Conservation (phyloP, 495 filamentous ascomycete species). For the Lasiosphaeria ovina region DNA sequence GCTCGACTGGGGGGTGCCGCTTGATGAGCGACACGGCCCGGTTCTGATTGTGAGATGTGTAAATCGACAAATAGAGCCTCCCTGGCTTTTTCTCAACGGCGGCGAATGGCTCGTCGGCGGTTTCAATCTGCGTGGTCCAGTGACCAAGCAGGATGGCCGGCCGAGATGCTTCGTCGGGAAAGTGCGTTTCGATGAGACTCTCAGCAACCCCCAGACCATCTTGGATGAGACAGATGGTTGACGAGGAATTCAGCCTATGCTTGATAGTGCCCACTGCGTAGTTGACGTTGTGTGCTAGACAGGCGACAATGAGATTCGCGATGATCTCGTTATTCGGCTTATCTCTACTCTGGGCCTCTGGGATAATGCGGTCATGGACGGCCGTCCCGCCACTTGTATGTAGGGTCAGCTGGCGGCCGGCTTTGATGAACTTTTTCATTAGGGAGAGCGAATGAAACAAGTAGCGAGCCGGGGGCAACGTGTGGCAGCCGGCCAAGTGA, state of each 20-base stretch:
- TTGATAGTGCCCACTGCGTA: conserved; percentile 55
- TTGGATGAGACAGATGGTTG: conserved; percentile 77
- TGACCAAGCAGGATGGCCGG: conserved; percentile 78
- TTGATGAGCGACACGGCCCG: conserved; percentile 10
- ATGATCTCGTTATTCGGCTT: conserved; percentile 51
- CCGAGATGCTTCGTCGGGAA: conserved; percentile 58
- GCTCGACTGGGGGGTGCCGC: conserved; percentile 24
- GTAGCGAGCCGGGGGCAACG: conserved; percentile 30
- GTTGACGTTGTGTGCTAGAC: conserved; percentile 55
- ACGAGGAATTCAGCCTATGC: conserved; percentile 65
- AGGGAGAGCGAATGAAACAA: conserved; percentile 25
- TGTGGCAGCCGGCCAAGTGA: conserved; percentile 37
- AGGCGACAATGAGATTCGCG: conserved; percentile 72
- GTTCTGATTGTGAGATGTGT: background rate
- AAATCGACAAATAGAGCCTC: conserved; percentile 27
- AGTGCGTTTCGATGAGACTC: conserved; percentile 64
- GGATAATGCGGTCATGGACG: conserved; percentile 16
- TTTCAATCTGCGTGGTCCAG: conserved; percentile 58
- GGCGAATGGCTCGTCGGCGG: conserved; percentile 49
- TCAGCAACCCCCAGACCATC: conserved; percentile 82
- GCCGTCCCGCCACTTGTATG: conserved; percentile 13
- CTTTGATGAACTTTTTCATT: conserved; percentile 23
- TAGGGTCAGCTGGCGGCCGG: conserved; percentile 25
- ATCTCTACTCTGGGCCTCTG: conserved; percentile 24
- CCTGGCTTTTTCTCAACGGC: conserved; percentile 57